phyloP scores from a whole-genome alignment of 192 early-diverging fungal genomes.

The Nowakowskiella sp. region DNA sequence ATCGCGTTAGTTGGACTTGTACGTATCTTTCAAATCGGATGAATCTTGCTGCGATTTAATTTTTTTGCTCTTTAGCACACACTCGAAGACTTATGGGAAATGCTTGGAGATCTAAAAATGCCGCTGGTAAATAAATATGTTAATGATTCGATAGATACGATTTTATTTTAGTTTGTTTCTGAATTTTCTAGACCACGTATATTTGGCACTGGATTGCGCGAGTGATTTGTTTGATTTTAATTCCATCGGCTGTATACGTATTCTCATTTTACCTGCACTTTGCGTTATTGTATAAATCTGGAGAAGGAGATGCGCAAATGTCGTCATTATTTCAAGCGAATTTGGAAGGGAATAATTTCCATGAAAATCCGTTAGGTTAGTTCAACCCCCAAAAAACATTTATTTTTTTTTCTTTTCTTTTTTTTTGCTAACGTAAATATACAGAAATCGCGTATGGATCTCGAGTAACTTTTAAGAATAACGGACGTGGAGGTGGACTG shows the following conservation, averaged over 20 bases:
- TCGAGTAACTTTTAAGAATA: slow-evolving; percentile 74
- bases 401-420: not conserved
- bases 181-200: slow-evolving; percentile 43
- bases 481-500: slow-evolving; percentile 73
- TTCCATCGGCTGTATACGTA: slow-evolving; percentile 79
- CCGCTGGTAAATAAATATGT: slow-evolving; percentile 29
- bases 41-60: not conserved
- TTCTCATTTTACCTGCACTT: slow-evolving; percentile 83
- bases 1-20: no score
- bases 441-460: slow-evolving; percentile 92
- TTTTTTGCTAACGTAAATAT: not conserved
- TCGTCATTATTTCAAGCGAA: slow-evolving; percentile 94
- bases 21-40: slow-evolving; percentile 8
- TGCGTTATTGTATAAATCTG: slow-evolving; percentile 67
- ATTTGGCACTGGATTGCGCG: slow-evolving; percentile 79
- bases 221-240: slow-evolving; percentile 64
- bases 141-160: no score
- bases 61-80: slow-evolving; percentile 22
- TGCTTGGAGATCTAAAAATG: slow-evolving; percentile 46
- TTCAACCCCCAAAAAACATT: not conserved
- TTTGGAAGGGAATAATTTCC: slow-evolving; percentile 70
- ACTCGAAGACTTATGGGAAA: no score
- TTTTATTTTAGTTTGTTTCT: no score
- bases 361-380: slow-evolving; percentile 70
- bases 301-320: slow-evolving; percentile 88